Percentiles rank a stretch among this genome's conserved stretches.
Evolutionary conservation across 2,329 filamentous ascomycete species (phyloP).

Genomic region (Aspergillus calidoustus): DNA sequence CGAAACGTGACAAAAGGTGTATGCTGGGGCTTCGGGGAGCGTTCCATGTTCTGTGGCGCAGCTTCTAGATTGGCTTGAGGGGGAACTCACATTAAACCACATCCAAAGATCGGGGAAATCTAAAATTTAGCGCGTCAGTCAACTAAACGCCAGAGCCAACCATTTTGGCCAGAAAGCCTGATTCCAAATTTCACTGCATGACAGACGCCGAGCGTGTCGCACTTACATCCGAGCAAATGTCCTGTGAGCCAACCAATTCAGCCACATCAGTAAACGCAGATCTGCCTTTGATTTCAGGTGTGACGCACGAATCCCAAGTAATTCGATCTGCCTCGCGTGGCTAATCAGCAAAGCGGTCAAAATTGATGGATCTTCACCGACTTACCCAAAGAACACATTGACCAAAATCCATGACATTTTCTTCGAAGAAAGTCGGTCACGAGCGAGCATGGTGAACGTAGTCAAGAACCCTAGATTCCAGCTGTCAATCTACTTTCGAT

Average conservation of each 20-base stretch:
- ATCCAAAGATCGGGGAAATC: conserved; percentile 48
- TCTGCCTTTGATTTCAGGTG: conserved; percentile 17
- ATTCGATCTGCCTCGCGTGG: conserved; percentile 48
- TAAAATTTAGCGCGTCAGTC: conserved; percentile 43
- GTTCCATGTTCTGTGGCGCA: conserved; percentile 28
- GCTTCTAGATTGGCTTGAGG: conserved; percentile 16
- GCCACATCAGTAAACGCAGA: conserved; percentile 41
- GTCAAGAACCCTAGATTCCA: conserved; percentile 74
- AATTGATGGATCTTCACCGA: conserved; percentile 29
- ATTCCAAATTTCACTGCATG: conserved; percentile 35
- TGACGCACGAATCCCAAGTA: conserved; percentile 63
- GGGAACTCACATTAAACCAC: conserved; percentile 44
- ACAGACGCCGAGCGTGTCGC: conserved; percentile 33
- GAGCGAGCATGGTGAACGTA: conserved; percentile 67
- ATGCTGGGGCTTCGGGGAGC: conserved; percentile 32
- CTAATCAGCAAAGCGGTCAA: conserved; percentile 31
- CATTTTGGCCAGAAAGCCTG: conserved; percentile 36
- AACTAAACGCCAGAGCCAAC: conserved; percentile 46
- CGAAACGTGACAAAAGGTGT: conserved; percentile 41
- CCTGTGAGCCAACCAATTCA: conserved; percentile 47
- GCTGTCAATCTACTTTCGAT: conserved; percentile 4
- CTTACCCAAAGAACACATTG: conserved; percentile 65
- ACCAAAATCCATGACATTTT: conserved; percentile 65
- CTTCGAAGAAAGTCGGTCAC: conserved; percentile 58
- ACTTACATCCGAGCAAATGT: conserved; percentile 45